phyloP scores from a whole-genome alignment of 257 asterid genomes.

The Galeopsis tetrahit region DNA sequence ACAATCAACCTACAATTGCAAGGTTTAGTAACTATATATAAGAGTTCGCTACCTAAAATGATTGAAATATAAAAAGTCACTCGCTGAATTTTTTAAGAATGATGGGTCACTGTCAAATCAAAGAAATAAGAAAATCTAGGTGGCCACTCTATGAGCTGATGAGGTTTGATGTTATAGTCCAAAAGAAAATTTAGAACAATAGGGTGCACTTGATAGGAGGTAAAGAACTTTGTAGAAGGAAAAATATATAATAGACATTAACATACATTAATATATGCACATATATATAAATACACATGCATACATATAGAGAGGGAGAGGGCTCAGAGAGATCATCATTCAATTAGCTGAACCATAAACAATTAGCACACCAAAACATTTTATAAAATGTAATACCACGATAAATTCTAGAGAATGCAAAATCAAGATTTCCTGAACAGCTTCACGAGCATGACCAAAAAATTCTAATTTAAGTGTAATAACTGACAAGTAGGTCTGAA shows the following conservation, averaged over 20 bases:
- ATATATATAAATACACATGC: background rate
- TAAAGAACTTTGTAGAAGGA: background rate
- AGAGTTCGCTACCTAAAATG: background rate
- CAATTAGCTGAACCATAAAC: background rate
- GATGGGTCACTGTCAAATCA: background rate
- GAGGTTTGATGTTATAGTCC: conserved; percentile 16
- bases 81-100: background rate
- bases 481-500: background rate
- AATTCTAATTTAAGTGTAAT: background rate
- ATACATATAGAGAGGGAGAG: background rate
- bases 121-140: conserved; percentile 1
- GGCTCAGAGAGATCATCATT: conserved; percentile 5
- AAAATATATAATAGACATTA: background rate
- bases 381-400: background rate
- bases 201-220: background rate
- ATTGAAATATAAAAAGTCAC: background rate
- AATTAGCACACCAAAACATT: conserved; percentile 8
- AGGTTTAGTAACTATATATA: background rate
- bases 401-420: conserved; percentile 6
- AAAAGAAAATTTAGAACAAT: background rate
- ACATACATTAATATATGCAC: background rate
- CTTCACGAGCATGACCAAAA: background rate
- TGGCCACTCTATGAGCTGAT: conserved; percentile 6
- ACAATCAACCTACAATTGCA: conserved; percentile 68
- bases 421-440: background rate